phyloP scores from a whole-genome alignment of 306 rosid species.

The Cicer pinnatifidum region DNA sequence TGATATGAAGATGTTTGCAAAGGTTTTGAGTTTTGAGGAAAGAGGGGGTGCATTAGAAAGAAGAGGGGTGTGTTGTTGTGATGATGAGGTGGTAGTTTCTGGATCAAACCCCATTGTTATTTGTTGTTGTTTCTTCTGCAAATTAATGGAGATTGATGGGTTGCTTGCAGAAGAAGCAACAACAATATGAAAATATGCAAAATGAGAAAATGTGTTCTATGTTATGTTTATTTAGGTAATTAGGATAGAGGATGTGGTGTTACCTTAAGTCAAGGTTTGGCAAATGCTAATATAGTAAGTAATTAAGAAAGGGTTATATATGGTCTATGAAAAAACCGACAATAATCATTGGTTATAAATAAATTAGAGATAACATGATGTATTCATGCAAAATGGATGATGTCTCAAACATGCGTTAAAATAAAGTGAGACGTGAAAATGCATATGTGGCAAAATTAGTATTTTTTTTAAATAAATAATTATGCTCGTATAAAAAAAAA shows the following conservation, averaged over 20 bases:
- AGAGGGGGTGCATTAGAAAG: conserved; percentile 47
- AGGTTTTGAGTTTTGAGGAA: conserved; percentile 60
- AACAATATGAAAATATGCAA: background rate
- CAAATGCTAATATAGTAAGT: conserved; percentile 31
- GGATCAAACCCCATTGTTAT: conserved; percentile 34
- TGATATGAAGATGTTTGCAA: conserved; percentile 73
- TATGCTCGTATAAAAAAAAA: too few species aligned
- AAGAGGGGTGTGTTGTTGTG: conserved; percentile 54
- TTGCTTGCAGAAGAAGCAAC: conserved; percentile 35
- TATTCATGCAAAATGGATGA: too few species aligned
- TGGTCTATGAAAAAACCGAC: too few species aligned
- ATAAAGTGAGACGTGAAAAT: too few species aligned
- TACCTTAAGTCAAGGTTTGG: conserved; percentile 32
- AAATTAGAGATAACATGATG: too few species aligned
- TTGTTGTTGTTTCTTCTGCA: conserved; percentile 26
- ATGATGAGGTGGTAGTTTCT: background rate
- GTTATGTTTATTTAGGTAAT: background rate
- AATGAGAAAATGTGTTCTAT: background rate
- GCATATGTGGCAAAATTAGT: too few species aligned
- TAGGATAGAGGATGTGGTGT: conserved; percentile 9
- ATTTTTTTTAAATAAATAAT: too few species aligned
- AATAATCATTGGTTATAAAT: too few species aligned
- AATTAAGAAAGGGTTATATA: background rate
- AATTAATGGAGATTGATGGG: background rate
- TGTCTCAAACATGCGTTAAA: too few species aligned